Base-by-base conservation (phyloP, 1,284 basidiomycete genomes). In the Ganoderma leucocontextum region DNA sequence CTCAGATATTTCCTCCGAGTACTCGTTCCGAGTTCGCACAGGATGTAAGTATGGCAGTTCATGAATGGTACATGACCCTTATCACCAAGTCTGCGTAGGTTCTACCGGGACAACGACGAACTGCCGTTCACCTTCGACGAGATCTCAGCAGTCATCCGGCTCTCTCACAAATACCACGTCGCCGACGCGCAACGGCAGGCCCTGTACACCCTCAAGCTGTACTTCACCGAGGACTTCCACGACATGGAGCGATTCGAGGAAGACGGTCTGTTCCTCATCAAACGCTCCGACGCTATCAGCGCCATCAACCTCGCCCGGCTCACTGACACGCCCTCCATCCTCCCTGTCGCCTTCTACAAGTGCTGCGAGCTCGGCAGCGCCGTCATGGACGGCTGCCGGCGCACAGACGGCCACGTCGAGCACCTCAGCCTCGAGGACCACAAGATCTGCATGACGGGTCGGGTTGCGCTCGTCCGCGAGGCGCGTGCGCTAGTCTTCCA, bases 1-100 rank as follows among this genome's bases (percentile, higher is more conserved):
- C 29, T 72, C 8, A 17, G 60, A 17, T 17, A 65, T 36, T 33
- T 72, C 8, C 57, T 72, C 2, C 58, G 63, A 6, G 67, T 60
- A 1, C 22, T 71, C 13, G 12, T 63, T 7, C 44, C 67, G 25
- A 71, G 75, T 2, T n/a, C 17, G 15, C 25, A 2, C 25, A 35
- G 25, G 15, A 64, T 47, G 68, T 73, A 25, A 2, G 22, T n/a
- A 49, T 10, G 1, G 7, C 19, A 39, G 2, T 39, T 39, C 39
- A 13, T 49, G 47, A n/a, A 25, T 49, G 19, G 19, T 49, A 22
- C 1, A 49, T 25, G 4, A 17, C 6, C 13, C 13, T 13, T 42
- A 13, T 42, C 13, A 42, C 13, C 41, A 6, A 6, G 13, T 42
- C 17, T 13, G 6, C 1, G 12, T 6, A 42, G 41, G 41, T 42